Percentiles rank a stretch among this genome's conserved stretches.
These are phyloP conservation scores for Aspergillus carlsbadensis DNA, from an alignment of 495 filamentous ascomycete genomes.

Conservation along the genomic window DNA sequence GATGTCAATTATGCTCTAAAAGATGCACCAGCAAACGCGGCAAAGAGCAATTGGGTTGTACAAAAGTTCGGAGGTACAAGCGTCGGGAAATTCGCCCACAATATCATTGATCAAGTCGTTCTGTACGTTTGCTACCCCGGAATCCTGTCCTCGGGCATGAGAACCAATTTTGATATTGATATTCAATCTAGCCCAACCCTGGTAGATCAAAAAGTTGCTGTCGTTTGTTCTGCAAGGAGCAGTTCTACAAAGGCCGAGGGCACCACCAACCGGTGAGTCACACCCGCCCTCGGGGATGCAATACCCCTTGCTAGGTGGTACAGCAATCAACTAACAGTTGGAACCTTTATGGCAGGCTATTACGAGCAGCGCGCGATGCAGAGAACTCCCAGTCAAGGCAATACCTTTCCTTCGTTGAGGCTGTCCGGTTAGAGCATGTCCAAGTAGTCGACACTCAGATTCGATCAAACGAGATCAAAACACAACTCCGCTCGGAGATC, in stretches of 20 bases:
- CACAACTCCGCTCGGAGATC: slow-evolving; percentile 58
- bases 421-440: slow-evolving; percentile 73
- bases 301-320: neutral
- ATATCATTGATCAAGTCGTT: slow-evolving; percentile 75
- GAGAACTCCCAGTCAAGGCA: slow-evolving; percentile 59
- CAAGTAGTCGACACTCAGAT: slow-evolving; percentile 63
- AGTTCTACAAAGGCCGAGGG: slow-evolving; percentile 87
- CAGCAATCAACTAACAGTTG: neutral
- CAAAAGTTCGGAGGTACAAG: slow-evolving; percentile 86
- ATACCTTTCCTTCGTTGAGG: slow-evolving; percentile 69
- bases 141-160: neutral
- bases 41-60: slow-evolving; percentile 63
- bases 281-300: neutral
- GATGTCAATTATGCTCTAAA: slow-evolving; percentile 15
- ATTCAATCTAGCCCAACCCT: slow-evolving; percentile 58
- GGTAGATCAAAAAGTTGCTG: slow-evolving; percentile 66
- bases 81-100: slow-evolving; percentile 63
- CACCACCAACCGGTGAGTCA: slow-evolving; percentile 88
- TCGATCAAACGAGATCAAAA: slow-evolving; percentile 56
- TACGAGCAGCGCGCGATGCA: slow-evolving; percentile 67
- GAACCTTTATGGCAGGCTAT: slow-evolving; percentile 45
- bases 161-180: slow-evolving; percentile 1
- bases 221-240: slow-evolving; percentile 92
- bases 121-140: slow-evolving; percentile 44
- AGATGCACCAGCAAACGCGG: slow-evolving; percentile 7